These are phyloP conservation scores for Lepidium africanum DNA, from an alignment of 345 rosid genomes.

Conservation along the genomic window DNA sequence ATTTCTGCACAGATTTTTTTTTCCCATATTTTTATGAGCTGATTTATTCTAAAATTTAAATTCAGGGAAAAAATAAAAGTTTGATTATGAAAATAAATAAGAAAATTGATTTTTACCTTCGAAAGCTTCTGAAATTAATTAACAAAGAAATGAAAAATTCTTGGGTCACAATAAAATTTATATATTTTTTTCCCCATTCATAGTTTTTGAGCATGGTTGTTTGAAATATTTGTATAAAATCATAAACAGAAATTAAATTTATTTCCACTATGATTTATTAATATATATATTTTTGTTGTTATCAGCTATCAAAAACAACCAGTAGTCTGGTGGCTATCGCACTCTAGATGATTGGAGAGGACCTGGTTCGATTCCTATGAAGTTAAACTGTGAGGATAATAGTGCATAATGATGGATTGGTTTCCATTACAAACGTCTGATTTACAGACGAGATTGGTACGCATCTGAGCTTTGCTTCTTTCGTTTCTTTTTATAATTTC, in stretches of 20 bases:
- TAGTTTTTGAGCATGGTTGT: background rate
- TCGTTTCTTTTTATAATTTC: background rate
- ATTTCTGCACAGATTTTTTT: background rate
- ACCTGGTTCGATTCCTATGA: background rate
- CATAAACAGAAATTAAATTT: background rate
- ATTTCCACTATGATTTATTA: background rate
- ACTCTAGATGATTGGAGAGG: rapidly evolving
- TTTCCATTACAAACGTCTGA: background rate
- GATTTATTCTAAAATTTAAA: background rate
- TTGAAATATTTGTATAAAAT: background rate
- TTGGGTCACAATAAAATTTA: too few relatives aligned
- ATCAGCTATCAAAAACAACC: background rate
- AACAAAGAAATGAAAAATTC: background rate
- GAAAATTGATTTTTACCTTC: background rate
- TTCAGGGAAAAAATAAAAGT: background rate
- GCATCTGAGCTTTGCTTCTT: background rate
- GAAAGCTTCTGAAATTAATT: background rate
- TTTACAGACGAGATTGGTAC: background rate
- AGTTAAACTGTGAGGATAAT: background rate
- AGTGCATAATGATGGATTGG: background rate
- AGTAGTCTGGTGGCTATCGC: background rate
- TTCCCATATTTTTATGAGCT: background rate
- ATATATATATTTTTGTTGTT: background rate
- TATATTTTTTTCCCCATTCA: too few relatives aligned
- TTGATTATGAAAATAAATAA: background rate